Base-by-base conservation (phyloP, 768 basidiomycete genomes). In the Leccinum aurantiacum region DNA sequence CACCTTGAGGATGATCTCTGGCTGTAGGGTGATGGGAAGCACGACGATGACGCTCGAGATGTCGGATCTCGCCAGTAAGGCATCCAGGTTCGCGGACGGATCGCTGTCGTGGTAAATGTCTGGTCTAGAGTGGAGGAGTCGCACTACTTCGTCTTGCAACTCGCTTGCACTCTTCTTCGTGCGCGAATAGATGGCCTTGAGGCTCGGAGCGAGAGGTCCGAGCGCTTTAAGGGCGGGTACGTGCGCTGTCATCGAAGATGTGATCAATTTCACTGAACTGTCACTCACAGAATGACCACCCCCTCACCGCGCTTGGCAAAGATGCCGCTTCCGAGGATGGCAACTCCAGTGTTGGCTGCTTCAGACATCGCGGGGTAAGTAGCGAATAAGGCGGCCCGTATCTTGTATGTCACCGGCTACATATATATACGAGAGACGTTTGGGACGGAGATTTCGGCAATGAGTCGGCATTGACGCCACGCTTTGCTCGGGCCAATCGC, bases 161-260 rank as follows among this genome's bases (percentile, higher is more conserved):
- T 82, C 81, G 13, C 74, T 71, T 1, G 87, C 82, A 58, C 83
- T 85, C 69, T 80, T 81, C 64, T 82, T 74, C 1, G 91, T 90
- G 60, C 92, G 83, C 11, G 92, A 95, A 78, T 93, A 95, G 57
- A 95, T 79, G 1, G 91, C 92, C 64, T 79, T 85, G 55, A 87
- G 75, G 54, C 74, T 70, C 54, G 78, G 79, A 35, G 79, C 78
- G 24, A 77, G 70, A 60, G 70, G 66, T 10, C 81, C 82, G 53
- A 90, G 78, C 2, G 74, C 71, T 24, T 80, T 80, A 54, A 94
- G 79, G 17, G 88, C 86, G 38, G 92, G 92, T n/a, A 94, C 78
- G 73, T 95, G 89, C 27, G 91, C 90, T 86, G 74, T 44, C 31
- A 31, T 10, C 29, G 10, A 19, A 19, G 41, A 44, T 0, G 4